Evolutionary conservation across 2,329 filamentous ascomycete species (phyloP), one percentile per base, ranked within the genome.

Genomic region (Penicillium sp.): DNA sequence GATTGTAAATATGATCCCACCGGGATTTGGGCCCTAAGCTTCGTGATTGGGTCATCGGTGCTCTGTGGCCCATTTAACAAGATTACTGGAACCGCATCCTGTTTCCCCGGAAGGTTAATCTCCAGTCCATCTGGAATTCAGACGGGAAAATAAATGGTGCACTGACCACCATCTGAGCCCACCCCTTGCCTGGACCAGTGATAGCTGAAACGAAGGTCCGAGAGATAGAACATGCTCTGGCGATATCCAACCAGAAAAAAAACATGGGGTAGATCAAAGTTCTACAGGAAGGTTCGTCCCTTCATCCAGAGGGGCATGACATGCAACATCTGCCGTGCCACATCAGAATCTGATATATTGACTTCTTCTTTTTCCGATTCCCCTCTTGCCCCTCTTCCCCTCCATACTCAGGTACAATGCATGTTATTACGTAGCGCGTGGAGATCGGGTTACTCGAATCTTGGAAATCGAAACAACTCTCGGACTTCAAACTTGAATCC

Each of bases 201-300:
- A 61, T 31, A 58, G 56, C 63, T 67, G 65, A 67, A 67, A 63
- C 61, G 43, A 47, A 51, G 25, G 10, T 31, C 16, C 19, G 33
- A 43, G 33, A 43, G 55, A 45, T 44, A 37, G 29, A 29, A 45
- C 27, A 26, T 51, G 37, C 49, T 25, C 31, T 25, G 14, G 57
- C 58, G 60, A 62, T 60, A 31, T 14, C 37, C 4, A 5, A 13
- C 11, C 10, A 52, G 37, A 19, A 25, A 33, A 16, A 54, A 54
- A 60, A 50, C 33, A 61, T 51, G 50, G 52, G 54, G 39, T 37
- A 55, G 45, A 26, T 10, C 43, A 43, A 46, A 14, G 11, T 26
- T 25, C 37, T 16, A 10, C 35, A 13, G 31, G 31, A 33, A 14
- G 14, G 10, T 33, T 33, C 31, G 13, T 21, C 27, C 25, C 10